Evolutionary conservation across 2,329 filamentous ascomycete species (phyloP), one percentile per base, ranked within the genome.

Genomic region (Ceratocystis lukuohia): DNA sequence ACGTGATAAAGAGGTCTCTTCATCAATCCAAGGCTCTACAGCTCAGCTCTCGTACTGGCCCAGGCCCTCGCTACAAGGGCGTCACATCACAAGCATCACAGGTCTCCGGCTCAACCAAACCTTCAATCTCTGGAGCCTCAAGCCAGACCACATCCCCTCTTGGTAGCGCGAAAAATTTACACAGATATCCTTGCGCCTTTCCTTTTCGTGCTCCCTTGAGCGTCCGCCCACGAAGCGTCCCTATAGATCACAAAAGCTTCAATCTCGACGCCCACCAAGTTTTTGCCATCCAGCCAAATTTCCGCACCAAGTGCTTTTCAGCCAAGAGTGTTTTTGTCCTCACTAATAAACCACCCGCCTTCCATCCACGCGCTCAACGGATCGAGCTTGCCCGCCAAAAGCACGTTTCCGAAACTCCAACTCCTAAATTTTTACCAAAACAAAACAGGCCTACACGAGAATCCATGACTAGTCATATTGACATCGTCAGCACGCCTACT

Each of bases 401-500:
- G 10, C 20, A 10, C 28, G 6, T 20, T 37, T 30, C 22, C 28
- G 56, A 59, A 28, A 2, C 30, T 7, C 28, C 56, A 20, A 30
- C 30, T 30, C 28, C 3, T 30, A 37, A 37, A 59, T 20, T 20
- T 30, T 8, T 33, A 12, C 28, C 56, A 4, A 28, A 28, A n/a
- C 3, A 15, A 33, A 7, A 15, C 25, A 59, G n/a, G 17, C 25
- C 12, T 25, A 8, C 1, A 37, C 56, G 56, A 28, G 57, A 37
- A 66, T 74, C 70, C 69, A 96, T 96, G 92, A 81, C 86, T 71
- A 87, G 82, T 73, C 84, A 80, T 71, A 80, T 92, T 66, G 87
- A 95, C 74, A 77, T 97, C 71, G 75, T 93, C 69, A 88, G 87
- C 20, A 88, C 88, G 68, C 93, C 93, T 15, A 94, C 93, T 70